Base-by-base conservation (phyloP, 495 filamentous ascomycete genomes). In the Xylaria longipes region DNA sequence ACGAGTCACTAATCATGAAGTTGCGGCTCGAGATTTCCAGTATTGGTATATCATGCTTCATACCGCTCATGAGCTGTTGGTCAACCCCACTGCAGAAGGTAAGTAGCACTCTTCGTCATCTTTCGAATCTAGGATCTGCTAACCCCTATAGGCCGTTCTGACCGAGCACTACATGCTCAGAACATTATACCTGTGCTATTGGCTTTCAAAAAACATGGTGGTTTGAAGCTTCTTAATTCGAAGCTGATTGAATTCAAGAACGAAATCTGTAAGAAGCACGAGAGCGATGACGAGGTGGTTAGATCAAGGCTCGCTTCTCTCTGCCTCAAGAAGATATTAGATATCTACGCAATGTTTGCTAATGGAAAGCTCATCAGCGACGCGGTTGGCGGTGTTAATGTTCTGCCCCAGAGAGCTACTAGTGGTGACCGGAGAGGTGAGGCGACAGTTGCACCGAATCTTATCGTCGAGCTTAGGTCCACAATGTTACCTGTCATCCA, bases 381-480 rank as follows among this genome's bases (percentile, higher is more conserved):
- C 22, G 91, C 95, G 4, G 80, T 82, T 57, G 88, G 91, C 72
- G 90, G 91, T 29, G 82, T 87, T 58, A 86, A 89, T 46, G 86
- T 97, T 73, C 78, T 86, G 5, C 72, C 76, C 7, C 76, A 79
- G 29, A 85, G 85, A 39, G 85, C 89, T 29, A 64, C 68, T 12
- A 54, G 56, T 62, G 82, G 87, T 64, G 86, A 88, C 45, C 84
- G 87, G 39, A 87, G 86, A 37, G 80, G 88, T 9, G 92, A 97
- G 76, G 88, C 87, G 72, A 94, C 93, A 75, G 86, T 89, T 20
- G 82, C 90, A 8, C 84, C 86, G 8, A 96, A 98, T 76, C 92
- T 98, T 68, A 78, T 97, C 14, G 91, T 99, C 41, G 96, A 98
- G 77, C 82, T 98, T 54, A 89, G 95, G 57, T 89, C 93, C 84